These are phyloP conservation scores for Fusarium xylarioides DNA, from an alignment of 2,329 filamentous ascomycete genomes.

Conservation along the genomic window DNA sequence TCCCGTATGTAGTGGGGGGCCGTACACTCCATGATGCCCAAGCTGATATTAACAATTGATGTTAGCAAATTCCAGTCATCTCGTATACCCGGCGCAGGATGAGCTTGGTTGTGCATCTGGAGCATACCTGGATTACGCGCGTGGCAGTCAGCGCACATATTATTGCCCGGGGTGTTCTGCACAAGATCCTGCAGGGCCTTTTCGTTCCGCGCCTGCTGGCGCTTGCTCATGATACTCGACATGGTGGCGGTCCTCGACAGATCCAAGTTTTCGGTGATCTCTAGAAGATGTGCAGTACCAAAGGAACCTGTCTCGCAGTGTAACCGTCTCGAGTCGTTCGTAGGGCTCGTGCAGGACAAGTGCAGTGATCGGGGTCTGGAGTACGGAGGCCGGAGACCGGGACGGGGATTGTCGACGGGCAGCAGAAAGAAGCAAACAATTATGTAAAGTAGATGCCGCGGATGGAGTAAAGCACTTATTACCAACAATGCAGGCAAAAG, in stretches of 20 bases:
- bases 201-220: conserved; percentile 97
- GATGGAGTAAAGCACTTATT: conserved; percentile 34
- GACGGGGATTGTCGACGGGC: conserved; percentile 17
- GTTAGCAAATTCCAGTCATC: conserved; percentile 40
- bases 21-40: conserved; percentile 98
- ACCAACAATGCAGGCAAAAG: conserved; percentile 21
- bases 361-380: conserved; percentile 17
- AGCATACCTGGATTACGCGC: conserved; percentile 87
- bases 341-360: conserved; percentile 24
- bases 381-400: conserved; percentile 23
- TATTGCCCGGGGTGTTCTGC: conserved; percentile 84
- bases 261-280: not conserved
- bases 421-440: conserved; percentile 25
- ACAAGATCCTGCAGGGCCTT: conserved; percentile 89
- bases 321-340: conserved; percentile 34
- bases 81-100: not conserved
- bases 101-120: conserved; percentile 3
- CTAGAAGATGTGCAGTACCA: conserved; percentile 11
- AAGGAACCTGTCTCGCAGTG: conserved; percentile 19
- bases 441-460: conserved; percentile 10
- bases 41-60: conserved; percentile 59
- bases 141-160: conserved; percentile 91
- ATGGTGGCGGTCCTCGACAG: conserved; percentile 55
- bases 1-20: conserved; percentile 31
- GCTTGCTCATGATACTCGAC: conserved; percentile 85